Percentiles rank a stretch among this genome's conserved stretches.
These are phyloP conservation scores for Penicillium sp. DNA, from an alignment of 2,329 filamentous ascomycete genomes.

Conservation along the genomic window DNA sequence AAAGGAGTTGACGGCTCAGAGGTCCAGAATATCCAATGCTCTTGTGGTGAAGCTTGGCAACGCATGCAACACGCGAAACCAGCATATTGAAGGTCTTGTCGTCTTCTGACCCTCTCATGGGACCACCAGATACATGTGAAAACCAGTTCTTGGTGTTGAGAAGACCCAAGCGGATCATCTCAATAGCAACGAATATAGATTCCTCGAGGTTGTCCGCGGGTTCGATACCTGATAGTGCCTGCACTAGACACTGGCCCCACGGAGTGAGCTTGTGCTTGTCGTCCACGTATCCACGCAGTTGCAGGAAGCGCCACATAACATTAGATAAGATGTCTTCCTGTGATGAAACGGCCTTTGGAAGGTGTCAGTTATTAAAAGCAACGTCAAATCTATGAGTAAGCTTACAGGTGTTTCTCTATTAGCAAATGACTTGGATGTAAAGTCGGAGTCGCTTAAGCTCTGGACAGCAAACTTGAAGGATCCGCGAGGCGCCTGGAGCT, in stretches of 20 bases:
- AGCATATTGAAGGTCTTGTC: conserved; percentile 77
- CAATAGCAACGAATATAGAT: conserved; percentile 76
- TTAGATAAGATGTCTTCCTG: conserved; percentile 71
- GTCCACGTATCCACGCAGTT: conserved; percentile 82
- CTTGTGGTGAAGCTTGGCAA: conserved; percentile 78
- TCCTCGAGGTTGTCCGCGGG: conserved; percentile 65
- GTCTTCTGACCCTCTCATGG: conserved; percentile 62
- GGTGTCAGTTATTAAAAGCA: conserved; percentile 10
- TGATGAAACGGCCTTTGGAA: conserved; percentile 51
- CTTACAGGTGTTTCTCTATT: conserved; percentile 49
- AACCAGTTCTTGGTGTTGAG: conserved; percentile 70
- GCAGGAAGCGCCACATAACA: conserved; percentile 82
- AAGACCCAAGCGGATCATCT: conserved; percentile 75
- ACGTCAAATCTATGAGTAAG: background rate
- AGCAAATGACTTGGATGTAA: conserved; percentile 66
- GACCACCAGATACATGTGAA: conserved; percentile 55
- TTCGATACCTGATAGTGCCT: conserved; percentile 63
- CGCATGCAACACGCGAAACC: conserved; percentile 79
- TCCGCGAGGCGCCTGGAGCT: conserved; percentile 29
- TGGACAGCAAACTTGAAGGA: conserved; percentile 51
- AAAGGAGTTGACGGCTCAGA: conserved; percentile 82
- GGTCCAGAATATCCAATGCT: conserved; percentile 91
- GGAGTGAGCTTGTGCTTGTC: conserved; percentile 72
- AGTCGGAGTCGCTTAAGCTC: conserved; percentile 66
- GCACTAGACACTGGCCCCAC: conserved; percentile 78